Evolutionary conservation across 768 basidiomycete species (phyloP).

Genomic region (Russula sp.): DNA sequence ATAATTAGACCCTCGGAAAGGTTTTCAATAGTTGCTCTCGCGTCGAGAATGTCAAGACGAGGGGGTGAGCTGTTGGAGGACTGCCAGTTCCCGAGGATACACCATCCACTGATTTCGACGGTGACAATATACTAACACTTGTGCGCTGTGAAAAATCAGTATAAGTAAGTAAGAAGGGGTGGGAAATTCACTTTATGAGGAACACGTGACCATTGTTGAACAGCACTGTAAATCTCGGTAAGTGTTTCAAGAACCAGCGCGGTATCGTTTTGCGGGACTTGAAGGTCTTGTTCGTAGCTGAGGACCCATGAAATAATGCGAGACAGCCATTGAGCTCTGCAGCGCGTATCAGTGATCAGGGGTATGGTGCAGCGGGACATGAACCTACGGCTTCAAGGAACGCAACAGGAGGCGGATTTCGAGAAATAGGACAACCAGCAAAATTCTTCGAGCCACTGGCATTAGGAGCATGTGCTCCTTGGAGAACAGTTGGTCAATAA

Average conservation of each 20-base stretch:
- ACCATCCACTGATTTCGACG: constrained; percentile 5
- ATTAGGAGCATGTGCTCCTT: constrained; percentile 55
- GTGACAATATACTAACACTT: constrained; percentile 8
- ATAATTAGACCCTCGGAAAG: constrained; percentile 28
- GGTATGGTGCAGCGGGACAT: background rate
- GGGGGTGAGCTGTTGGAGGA: constrained; percentile 29
- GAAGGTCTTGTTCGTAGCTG: constrained; percentile 30
- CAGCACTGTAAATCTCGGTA: constrained; percentile 13
- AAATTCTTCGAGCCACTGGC: constrained; percentile 55
- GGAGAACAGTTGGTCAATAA: background rate
- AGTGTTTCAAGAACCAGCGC: constrained; percentile 3
- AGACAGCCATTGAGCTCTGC: constrained; percentile 49
- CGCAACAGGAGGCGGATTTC: constrained; percentile 62
- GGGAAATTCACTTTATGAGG: constrained; percentile 18
- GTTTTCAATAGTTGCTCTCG: constrained; percentile 17
- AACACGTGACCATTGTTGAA: constrained; percentile 18
- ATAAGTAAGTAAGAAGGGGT: background rate
- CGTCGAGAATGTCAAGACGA: constrained; percentile 18
- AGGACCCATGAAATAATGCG: constrained; percentile 47
- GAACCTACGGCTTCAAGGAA: constrained; percentile 58
- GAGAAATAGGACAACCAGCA: constrained; percentile 59
- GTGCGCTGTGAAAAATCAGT: constrained; percentile 21
- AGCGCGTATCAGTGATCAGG: constrained; percentile 14
- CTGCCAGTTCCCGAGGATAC: background rate
- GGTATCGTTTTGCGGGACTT: background rate